Evolutionary conservation across 139 green algal genomes (phyloP), one percentile per base, ranked within the genome.

Genomic region (Coelastrella sp.): DNA sequence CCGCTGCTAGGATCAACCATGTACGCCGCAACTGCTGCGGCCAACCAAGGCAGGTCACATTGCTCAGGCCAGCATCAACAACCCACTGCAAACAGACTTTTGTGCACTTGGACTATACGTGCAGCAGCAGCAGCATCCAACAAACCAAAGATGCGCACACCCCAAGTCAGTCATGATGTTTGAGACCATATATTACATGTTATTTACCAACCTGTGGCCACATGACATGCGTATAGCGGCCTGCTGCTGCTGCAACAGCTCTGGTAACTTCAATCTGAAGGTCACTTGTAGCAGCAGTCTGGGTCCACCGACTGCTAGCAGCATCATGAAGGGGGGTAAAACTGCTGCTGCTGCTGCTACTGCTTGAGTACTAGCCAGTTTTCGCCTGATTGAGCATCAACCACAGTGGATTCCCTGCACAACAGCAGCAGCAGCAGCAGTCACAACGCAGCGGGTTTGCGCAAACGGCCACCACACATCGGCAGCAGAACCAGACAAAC

Each of bases 251-350:
- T 7, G 81, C 94, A 58, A 99, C 91, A 8, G 94, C 94, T 0
- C 89, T 85, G 8, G 94, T 91, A 75, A 99, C 65, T 83, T 95
- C 93, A n/a, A 93, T 79, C 86, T 98, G 95, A 3, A 96, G 88
- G n/a, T 95, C 77, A 14, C 89, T 71, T 58, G 75, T 93, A 8
- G 95, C 83, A 7, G 96, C 96, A 93, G 96, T 96, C 93, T 99
- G 98, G 0, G 98, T 99, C 98, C 98, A 99, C 98, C 98, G 99
- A 92, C 96, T 99, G 59, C 96, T 96, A 80, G 95, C 97, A 14
- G 91, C 98, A 93, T 99, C 98, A 85, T 98, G 98, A 78, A 96
- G 58, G 54, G 91, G 85, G 3, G 89, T 23, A 5, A 84, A 64
- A n/a, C 60, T 8, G 47, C 75, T 47, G 22, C 71, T 88, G 80